A percentile compares a stretch with the other conserved stretches of the same genome.
phyloP scores from a whole-genome alignment of 441 rosid species.

The Capsella rubella region DNA sequence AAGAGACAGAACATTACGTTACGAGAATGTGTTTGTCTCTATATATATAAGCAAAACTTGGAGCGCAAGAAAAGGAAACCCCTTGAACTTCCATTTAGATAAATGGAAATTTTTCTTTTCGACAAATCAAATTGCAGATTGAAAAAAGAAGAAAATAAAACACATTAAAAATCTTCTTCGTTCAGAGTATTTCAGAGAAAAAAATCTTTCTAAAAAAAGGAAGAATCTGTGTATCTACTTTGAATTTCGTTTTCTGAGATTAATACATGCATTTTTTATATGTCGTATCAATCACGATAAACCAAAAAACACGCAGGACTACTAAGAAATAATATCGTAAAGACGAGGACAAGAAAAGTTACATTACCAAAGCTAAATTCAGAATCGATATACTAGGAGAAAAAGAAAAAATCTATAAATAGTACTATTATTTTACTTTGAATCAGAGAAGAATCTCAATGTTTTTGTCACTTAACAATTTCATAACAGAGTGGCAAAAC shows the following conservation, averaged over 20 bases:
- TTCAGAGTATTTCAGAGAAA: not conserved
- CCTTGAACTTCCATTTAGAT: conserved; percentile 1
- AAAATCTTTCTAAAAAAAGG: conserved; percentile 17
- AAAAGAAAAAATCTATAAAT: conserved; percentile 3
- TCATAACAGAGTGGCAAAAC: conserved; percentile 38
- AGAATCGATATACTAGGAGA: not conserved
- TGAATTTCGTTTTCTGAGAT: conserved; percentile 19
- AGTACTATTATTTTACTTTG: not conserved
- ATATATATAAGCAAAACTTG: conserved; percentile 29
- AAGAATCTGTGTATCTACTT: conserved; percentile 26
- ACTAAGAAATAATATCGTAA: conserved; percentile 2
- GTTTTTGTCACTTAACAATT: conserved; percentile 5
- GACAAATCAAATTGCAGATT: conserved; percentile 15
- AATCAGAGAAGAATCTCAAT: conserved; percentile 11
- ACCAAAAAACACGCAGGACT: not conserved
- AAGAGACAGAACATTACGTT: conserved; percentile 7
- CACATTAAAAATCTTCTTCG: conserved; percentile 11
- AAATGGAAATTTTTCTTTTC: conserved; percentile 30
- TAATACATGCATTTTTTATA: conserved; percentile 30
- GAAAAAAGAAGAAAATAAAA: conserved; percentile 32
- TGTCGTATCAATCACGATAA: not conserved
- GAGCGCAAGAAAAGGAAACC: conserved; percentile 28
- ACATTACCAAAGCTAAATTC: conserved; percentile 16
- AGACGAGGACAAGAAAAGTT: conserved; percentile 8
- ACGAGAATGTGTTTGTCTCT: not conserved